These are phyloP conservation scores for Hyaloperonospora arabidopsidis DNA, from an alignment of 352 stramenopile species.

Conservation along the genomic window DNA sequence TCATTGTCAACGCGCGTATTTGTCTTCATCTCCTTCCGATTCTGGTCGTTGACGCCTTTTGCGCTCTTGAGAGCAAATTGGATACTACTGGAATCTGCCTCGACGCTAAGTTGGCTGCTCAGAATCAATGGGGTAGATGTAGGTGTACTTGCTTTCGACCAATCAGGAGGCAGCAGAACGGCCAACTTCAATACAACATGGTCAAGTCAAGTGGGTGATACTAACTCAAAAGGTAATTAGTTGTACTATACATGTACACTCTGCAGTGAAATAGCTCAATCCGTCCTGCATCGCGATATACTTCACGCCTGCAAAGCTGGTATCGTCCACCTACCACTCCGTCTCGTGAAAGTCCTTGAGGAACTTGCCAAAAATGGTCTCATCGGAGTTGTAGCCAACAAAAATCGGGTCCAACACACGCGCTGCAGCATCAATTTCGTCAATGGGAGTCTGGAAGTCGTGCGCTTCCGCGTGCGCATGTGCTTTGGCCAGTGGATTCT, in stretches of 20 bases:
- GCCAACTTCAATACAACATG: slow-evolving; percentile 21
- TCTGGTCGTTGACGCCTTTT: no score
- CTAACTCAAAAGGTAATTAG: slow-evolving; percentile 1
- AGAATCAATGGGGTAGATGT: neutral
- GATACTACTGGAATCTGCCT: neutral
- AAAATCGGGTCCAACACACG: slow-evolving; percentile 95
- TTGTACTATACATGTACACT: slow-evolving; percentile 9
- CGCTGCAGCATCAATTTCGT: slow-evolving; percentile 94
- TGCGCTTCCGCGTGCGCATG: slow-evolving; percentile 86
- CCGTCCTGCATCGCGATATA: no score
- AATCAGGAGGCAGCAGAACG: slow-evolving; percentile 11
- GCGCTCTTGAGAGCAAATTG: neutral
- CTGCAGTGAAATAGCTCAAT: neutral
- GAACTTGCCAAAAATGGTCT: slow-evolving; percentile 72
- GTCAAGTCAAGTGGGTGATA: neutral
- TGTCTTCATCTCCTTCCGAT: slow-evolving; percentile 59
- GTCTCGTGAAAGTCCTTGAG: slow-evolving; percentile 88
- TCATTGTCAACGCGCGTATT: slow-evolving; percentile 58
- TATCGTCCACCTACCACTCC: slow-evolving; percentile 59
- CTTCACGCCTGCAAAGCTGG: no score
- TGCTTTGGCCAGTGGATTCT: slow-evolving; percentile 93
- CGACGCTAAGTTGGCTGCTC: no score
- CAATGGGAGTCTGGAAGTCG: slow-evolving; percentile 95
- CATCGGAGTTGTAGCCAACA: slow-evolving; percentile 66
- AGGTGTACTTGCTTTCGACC: slow-evolving; percentile 12